Percentiles rank a stretch among this genome's conserved stretches.
phyloP scores from a whole-genome alignment of 148 eudicot genomes.

The Rhododendron vialii region DNA sequence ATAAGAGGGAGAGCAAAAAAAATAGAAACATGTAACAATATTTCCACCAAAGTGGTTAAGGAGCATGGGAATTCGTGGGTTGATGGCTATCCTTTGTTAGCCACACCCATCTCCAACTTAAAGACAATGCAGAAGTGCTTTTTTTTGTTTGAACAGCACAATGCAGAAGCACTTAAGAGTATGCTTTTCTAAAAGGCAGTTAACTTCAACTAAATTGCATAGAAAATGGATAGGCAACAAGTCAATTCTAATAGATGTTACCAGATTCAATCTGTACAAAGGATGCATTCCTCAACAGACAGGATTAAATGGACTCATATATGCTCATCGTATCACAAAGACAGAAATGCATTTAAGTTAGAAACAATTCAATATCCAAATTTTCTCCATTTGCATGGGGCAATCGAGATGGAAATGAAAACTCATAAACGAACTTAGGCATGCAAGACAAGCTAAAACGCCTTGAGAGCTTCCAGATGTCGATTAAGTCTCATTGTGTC shows the following conservation, averaged over 20 bases:
- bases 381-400: neutral
- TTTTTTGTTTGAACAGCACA: too few species aligned
- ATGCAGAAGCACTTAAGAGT: neutral
- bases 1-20: neutral
- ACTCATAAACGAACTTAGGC: neutral
- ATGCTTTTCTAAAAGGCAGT: neutral
- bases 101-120: neutral
- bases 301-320: neutral
- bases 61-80: neutral
- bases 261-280: neutral
- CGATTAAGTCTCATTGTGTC: neutral
- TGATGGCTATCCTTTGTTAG: neutral
- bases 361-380: neutral
- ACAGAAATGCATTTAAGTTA: neutral
- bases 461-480: neutral
- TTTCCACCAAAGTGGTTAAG: neutral
- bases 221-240: neutral
- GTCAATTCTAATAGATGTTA: neutral
- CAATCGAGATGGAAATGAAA: neutral
- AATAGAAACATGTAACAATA: neutral
- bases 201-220: neutral
- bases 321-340: neutral
- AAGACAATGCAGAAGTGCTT: neutral
- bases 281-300: neutral
- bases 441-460: neutral